Percentiles rank a stretch among this genome's conserved stretches.
Conservation (phyloP, 2,329 filamentous ascomycete species). For the Aspergillus luchuensis region DNA sequence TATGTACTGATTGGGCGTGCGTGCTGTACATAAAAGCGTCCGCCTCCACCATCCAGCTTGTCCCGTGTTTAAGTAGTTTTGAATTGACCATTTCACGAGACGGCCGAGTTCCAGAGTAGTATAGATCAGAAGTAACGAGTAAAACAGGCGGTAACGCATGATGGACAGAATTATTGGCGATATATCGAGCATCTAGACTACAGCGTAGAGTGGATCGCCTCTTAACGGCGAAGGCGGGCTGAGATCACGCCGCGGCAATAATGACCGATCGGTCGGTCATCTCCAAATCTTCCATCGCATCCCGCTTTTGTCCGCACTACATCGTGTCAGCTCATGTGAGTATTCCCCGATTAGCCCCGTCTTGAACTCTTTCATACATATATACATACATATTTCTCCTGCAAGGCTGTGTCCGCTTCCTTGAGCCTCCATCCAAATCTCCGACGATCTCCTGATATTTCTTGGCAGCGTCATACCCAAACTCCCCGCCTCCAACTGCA, state of each 20-base stretch:
- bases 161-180: not conserved
- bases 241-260: not conserved
- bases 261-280: not conserved
- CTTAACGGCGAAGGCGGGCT: not conserved
- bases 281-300: conserved; percentile 1
- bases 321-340: not conserved
- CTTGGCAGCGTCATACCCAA: conserved; percentile 10
- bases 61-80: conserved; percentile 15
- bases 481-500: conserved; percentile 1
- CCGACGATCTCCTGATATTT: too few relatives aligned
- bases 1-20: conserved; percentile 31
- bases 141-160: not conserved
- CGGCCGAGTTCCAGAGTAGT: not conserved
- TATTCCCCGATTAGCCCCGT: not conserved
- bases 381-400: not conserved
- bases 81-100: conserved; percentile 3
- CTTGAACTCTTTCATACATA: not conserved
- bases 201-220: not conserved
- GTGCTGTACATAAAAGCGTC: conserved; percentile 37
- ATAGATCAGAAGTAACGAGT: not conserved
- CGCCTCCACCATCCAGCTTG: conserved; percentile 27
- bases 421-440: not conserved
- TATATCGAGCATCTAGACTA: not conserved
- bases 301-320: not conserved
- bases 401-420: not conserved